phyloP scores from a whole-genome alignment of 2,329 filamentous ascomycete genomes.

The Alternaria brassicicola region DNA sequence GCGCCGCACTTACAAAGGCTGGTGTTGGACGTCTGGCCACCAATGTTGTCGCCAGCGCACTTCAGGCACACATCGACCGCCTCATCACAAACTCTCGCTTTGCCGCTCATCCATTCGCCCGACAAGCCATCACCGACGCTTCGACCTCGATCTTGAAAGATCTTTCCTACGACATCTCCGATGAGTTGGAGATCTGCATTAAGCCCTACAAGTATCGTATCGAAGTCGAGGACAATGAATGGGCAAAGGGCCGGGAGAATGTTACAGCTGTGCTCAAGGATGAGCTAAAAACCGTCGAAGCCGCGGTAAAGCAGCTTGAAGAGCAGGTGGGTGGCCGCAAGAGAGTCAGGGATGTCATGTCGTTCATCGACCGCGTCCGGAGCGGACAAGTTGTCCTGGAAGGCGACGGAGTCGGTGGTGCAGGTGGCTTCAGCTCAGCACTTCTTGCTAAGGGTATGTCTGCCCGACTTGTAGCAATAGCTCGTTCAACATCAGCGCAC shows the following conservation, averaged over 20 bases:
- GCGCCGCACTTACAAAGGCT: constrained; percentile 87
- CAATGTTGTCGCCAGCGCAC: constrained; percentile 84
- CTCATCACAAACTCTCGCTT: constrained; percentile 85
- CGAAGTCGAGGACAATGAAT: constrained; percentile 89
- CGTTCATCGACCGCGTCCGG: constrained; percentile 87
- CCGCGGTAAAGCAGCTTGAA: constrained; percentile 77
- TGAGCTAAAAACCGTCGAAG: constrained; percentile 83
- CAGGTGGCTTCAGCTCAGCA: constrained; percentile 89
- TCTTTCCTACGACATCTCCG: constrained; percentile 93
- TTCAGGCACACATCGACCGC: constrained; percentile 81
- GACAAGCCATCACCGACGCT: constrained; percentile 89
- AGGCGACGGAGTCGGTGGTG: constrained; percentile 80
- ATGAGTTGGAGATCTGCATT: constrained; percentile 98
- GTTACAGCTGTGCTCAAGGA: constrained; percentile 80
- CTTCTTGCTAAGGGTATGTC: constrained; percentile 78
- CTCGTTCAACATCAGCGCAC: background rate
- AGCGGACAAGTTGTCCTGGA: constrained; percentile 85
- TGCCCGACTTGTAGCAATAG: background rate
- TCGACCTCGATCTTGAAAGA: constrained; percentile 90
- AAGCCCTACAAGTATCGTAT: constrained; percentile 99
- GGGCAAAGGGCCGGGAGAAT: constrained; percentile 83
- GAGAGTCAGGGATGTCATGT: constrained; percentile 87
- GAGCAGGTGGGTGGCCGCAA: constrained; percentile 77
- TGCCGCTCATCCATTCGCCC: constrained; percentile 85
- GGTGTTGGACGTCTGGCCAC: constrained; percentile 93